phyloP scores from a whole-genome alignment of 2,329 filamentous ascomycete genomes.

The Aspergillus versicolor region DNA sequence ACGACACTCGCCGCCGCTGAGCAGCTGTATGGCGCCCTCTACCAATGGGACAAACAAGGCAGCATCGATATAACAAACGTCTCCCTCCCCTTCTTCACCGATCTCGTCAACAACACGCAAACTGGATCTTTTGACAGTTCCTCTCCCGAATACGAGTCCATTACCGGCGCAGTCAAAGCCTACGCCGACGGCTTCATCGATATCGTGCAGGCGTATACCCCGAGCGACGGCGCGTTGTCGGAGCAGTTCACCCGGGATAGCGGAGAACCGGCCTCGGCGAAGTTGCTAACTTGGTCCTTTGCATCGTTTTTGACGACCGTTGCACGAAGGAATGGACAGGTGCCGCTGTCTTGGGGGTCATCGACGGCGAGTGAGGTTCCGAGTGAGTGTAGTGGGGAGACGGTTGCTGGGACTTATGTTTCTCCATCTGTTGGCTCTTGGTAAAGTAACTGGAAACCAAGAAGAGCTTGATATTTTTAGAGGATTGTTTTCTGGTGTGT shows the following conservation, averaged over 20 bases:
- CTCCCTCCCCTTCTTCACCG: constrained; percentile 70
- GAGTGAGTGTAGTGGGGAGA: constrained; percentile 9
- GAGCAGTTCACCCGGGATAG: constrained; percentile 36
- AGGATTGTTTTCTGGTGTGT: too few relatives aligned
- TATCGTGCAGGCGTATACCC: constrained; percentile 33
- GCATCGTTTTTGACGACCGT: constrained; percentile 20
- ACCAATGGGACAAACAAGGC: constrained; percentile 64
- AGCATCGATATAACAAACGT: constrained; percentile 62
- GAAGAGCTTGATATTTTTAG: neutral
- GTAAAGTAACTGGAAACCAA: neutral
- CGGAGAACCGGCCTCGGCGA: constrained; percentile 16
- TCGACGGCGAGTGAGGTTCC: constrained; percentile 6
- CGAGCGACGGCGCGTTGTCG: constrained; percentile 25
- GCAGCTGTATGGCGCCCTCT: constrained; percentile 67
- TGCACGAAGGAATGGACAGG: constrained; percentile 14
- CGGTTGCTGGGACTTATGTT: constrained; percentile 11
- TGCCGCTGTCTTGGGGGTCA: constrained; percentile 23
- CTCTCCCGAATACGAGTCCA: constrained; percentile 50
- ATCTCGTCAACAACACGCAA: constrained; percentile 57
- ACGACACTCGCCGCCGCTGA: neutral
- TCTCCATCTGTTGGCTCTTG: constrained; percentile 7
- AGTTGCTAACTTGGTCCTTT: constrained; percentile 24
- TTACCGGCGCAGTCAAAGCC: constrained; percentile 58
- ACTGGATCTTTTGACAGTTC: constrained; percentile 63
- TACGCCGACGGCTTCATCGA: constrained; percentile 60